Evolutionary conservation across 768 basidiomycete species (phyloP), one percentile per base, ranked within the genome.

Genomic region (Agaricus blazei): DNA sequence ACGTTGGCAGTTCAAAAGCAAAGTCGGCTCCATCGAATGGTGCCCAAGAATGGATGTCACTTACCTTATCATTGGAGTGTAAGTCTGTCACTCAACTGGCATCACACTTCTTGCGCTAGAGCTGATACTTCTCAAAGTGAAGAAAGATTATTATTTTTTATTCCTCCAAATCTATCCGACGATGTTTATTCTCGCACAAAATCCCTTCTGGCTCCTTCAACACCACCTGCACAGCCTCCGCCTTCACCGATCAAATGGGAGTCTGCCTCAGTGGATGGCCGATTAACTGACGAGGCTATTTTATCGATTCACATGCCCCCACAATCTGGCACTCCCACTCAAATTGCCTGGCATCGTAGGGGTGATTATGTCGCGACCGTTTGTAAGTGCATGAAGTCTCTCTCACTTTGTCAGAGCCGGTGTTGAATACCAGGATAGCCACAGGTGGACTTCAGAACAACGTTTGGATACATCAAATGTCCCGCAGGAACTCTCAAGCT

Each of bases 361-460:
- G 97, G 97, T 48, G 97, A 99, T 68, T 99, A 99, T 65, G 76
- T 99, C 60, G 87, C 96, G 45, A 91, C 91, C 48, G 93, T 98
- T 57, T 90, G 96, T 98, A 67, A 71, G 93, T 86, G 24, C 28
- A 34, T 34, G 34, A 34, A 7, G 11, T 34, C 7, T 49, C 14
- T 3, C 9, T 11, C 3, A 52, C 12, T 40, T 14, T 37, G 34
- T 6, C 28, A 9, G 45, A 62, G 52, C 28, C 14, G 58, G 31
- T 56, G 41, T 57, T 57, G 52, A 58, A 51, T 61, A 24, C 59
- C 12, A 58, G 28, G 51, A 52, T 42, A 88, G 86, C 86, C 14
- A 80, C 73, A 61, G 78, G 76, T 60, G 89, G 85, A 48, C 79
- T 77, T 34, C 89, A 92, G 66, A 87, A 88, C 36, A 83, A 85